Conservation (phyloP, 805 yeast species). For the Scheffersomyces ergatensis region DNA sequence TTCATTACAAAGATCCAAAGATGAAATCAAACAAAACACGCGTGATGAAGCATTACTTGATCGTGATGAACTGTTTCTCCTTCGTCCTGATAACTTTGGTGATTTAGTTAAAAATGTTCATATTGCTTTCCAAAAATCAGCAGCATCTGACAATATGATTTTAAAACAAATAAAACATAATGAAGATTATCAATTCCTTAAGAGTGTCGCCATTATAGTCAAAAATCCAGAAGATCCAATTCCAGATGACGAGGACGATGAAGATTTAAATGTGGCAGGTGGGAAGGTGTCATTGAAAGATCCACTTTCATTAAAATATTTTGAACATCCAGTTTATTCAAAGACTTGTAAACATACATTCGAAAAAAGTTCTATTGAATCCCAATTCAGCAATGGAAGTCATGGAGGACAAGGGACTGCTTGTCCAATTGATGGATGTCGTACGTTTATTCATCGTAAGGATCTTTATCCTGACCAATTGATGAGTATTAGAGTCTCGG, state of each 20-base stretch:
- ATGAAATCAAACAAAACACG: constrained; percentile 14
- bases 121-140: constrained; percentile 3
- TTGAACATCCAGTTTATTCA: constrained; percentile 55
- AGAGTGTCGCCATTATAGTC: constrained; percentile 47
- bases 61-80: not conserved
- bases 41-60: not conserved
- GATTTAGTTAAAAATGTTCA: constrained; percentile 10
- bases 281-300: constrained; percentile 68
- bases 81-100: constrained; percentile 3
- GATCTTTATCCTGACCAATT: constrained; percentile 48
- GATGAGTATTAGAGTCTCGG: constrained; percentile 46
- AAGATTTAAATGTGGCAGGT: constrained; percentile 65
- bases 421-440: constrained; percentile 66
- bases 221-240: constrained; percentile 61
- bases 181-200: constrained; percentile 24
- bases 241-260: constrained; percentile 53
- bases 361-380: constrained; percentile 46
- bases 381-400: constrained; percentile 20
- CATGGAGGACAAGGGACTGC: constrained; percentile 12
- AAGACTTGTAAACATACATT: constrained; percentile 59
- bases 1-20: constrained; percentile 14
- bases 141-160: constrained; percentile 2
- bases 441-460: constrained; percentile 22
- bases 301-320: constrained; percentile 58
- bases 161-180: constrained; percentile 7